Percentiles rank a stretch among this genome's conserved stretches.
phyloP scores from a whole-genome alignment of 1,139 yeast species.

The Yamadazyma trypodendri region DNA sequence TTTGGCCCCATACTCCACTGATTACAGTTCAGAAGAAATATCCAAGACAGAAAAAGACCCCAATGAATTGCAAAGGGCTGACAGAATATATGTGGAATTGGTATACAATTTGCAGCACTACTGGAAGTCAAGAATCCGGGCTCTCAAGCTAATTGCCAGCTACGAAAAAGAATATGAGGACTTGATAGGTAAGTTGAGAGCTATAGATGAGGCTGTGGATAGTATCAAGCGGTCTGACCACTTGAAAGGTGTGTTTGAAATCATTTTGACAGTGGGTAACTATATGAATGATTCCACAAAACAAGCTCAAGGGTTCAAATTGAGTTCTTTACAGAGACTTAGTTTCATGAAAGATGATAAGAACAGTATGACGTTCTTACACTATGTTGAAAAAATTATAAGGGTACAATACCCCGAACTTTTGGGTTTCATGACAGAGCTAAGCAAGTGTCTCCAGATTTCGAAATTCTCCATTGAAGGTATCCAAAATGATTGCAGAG shows the following conservation, averaged over 20 bases:
- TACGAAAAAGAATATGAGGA: conserved; percentile 76
- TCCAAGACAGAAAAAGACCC: conserved; percentile 73
- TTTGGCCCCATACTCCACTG: conserved; percentile 65
- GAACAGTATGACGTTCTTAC: conserved; percentile 75
- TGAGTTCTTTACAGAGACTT: conserved; percentile 70
- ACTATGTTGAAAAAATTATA: conserved; percentile 73
- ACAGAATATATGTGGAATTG: conserved; percentile 69
- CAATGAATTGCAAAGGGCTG: conserved; percentile 70
- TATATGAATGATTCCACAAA: conserved; percentile 79
- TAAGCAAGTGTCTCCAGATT: conserved; percentile 57
- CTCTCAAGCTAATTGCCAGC: conserved; percentile 56
- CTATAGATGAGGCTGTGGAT: conserved; percentile 64
- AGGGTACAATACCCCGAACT: conserved; percentile 68
- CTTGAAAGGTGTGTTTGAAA: conserved; percentile 66
- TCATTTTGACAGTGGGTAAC: conserved; percentile 79
- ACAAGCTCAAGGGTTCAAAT: conserved; percentile 78
- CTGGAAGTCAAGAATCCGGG: conserved; percentile 79
- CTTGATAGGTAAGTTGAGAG: conserved; percentile 55
- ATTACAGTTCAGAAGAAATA: conserved; percentile 47
- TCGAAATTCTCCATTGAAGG: conserved; percentile 70
- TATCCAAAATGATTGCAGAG: conserved; percentile 59
- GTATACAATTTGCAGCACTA: conserved; percentile 74
- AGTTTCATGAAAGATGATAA: conserved; percentile 77
- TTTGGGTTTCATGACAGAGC: conserved; percentile 56
- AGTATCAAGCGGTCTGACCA: conserved; percentile 57